phyloP scores from a whole-genome alignment of 2,329 filamentous ascomycete genomes.

The Neofusicoccum umdonicola region DNA sequence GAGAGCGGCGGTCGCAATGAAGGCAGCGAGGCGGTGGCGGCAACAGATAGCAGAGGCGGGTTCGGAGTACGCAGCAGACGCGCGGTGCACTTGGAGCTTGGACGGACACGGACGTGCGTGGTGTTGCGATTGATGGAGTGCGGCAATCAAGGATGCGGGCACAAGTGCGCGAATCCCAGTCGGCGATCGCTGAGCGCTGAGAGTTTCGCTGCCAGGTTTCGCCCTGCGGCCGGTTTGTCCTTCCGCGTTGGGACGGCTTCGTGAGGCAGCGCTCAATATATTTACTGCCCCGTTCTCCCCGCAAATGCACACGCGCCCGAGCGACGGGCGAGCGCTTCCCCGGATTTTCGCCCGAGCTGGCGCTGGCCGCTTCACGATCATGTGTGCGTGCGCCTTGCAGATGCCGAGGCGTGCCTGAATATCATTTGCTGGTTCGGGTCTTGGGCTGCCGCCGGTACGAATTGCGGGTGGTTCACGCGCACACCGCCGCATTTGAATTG shows the following conservation, averaged over 20 bases:
- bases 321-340: constrained; percentile 5
- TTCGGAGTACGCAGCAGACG: constrained; percentile 4
- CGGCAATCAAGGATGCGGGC: constrained; percentile 14
- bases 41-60: background rate
- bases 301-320: constrained; percentile 10
- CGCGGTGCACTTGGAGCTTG: constrained; percentile 10
- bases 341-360: constrained; percentile 10
- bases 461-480: background rate
- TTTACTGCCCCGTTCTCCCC: background rate
- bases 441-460: background rate
- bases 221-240: background rate
- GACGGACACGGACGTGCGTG: constrained; percentile 7
- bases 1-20: background rate
- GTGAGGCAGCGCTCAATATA: background rate
- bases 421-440: constrained; percentile 16
- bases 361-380: constrained; percentile 15
- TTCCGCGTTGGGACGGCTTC: background rate
- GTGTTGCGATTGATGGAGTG: constrained; percentile 14
- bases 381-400: constrained; percentile 11
- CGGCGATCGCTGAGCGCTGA: background rate
- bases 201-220: constrained; percentile 11
- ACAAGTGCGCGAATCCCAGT: constrained; percentile 3
- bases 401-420: constrained; percentile 17
- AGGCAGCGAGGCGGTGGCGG: background rate
- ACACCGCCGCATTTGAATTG: background rate